Base-by-base conservation (phyloP, 805 yeast genomes). In the Wickerhamiella vanderwaltii region DNA sequence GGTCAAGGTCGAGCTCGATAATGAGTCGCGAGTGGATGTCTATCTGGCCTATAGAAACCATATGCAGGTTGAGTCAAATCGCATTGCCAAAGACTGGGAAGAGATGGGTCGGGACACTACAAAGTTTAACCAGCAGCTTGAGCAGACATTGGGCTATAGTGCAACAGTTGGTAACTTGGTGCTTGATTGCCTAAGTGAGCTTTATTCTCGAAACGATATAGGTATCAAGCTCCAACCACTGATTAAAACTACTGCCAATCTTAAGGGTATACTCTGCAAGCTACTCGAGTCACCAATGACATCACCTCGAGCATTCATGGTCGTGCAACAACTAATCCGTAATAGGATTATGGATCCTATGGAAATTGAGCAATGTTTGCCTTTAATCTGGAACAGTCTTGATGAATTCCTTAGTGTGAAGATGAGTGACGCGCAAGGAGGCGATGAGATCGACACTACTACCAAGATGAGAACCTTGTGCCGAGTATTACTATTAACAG, bases 1-100 rank as follows among this genome's bases (percentile, higher is more conserved):
- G 3, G 26, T 33, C 26, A 19, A 20, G 26, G 22, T 33, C 22
- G 36, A 33, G 26, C 25, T 33, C 17, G 18, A 33, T 33, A 22
- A 20, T 16, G 15, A 9, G 5, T 17, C 19, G 19, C 22, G 35
- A 16, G 18, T 33, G 15, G 26, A 19, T 11, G 19, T 18, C 6
- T 33, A 33, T 33, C 13, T 5, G 11, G 13, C 19, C 9, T 33
- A 33, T n/a, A 25, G 36, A 3, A 22, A 33, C 15, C 36, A 33
- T n/a, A 20, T 33, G 9, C 26, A 33, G 26, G 15, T 20, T 4
- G 12, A 18, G 6, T 13, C 18, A 6, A 33, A 20, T 20, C 26
- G 26, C 5, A 33, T 33, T n/a, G 17, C 26, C 4, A 18, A 9
- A 6, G 11, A 17, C 4, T 33, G 36, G 36, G 4, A 17, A 4